Percentiles rank a stretch among this genome's conserved stretches.
Conservation (phyloP, 495 filamentous ascomycete species). For the Amorphotheca resinae region DNA sequence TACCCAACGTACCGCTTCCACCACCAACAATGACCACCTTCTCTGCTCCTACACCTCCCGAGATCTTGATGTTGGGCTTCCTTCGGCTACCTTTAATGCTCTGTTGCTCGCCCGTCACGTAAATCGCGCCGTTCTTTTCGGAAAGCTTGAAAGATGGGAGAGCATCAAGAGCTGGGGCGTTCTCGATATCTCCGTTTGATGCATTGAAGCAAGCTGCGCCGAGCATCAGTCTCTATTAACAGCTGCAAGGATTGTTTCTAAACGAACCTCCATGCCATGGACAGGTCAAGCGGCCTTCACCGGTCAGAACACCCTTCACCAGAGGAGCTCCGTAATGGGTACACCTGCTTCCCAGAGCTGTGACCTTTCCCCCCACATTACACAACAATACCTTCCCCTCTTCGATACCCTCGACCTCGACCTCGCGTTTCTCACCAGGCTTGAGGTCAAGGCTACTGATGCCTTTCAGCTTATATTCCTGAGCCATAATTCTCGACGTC, state of each 20-base stretch:
- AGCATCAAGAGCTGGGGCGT: slow-evolving; percentile 79
- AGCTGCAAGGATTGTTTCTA: neutral
- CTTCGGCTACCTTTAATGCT: slow-evolving; percentile 67
- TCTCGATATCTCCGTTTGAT: slow-evolving; percentile 82
- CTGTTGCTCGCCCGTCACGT: slow-evolving; percentile 67
- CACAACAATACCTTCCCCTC: slow-evolving; percentile 76
- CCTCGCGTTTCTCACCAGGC: slow-evolving; percentile 74
- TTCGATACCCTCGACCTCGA: slow-evolving; percentile 77
- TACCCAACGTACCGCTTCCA: slow-evolving; percentile 71
- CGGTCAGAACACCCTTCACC: slow-evolving; percentile 67
- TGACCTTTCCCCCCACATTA: slow-evolving; percentile 58
- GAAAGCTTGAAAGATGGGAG: slow-evolving; percentile 67
- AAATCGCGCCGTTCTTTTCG: slow-evolving; percentile 70
- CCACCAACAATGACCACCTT: slow-evolving; percentile 82
- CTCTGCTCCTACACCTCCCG: slow-evolving; percentile 35
- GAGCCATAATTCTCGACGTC: slow-evolving; percentile 30
- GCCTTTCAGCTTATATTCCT: slow-evolving; percentile 81
- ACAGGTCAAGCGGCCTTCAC: slow-evolving; percentile 75
- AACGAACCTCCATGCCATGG: slow-evolving; percentile 84
- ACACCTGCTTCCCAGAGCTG: slow-evolving; percentile 76
- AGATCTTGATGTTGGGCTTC: slow-evolving; percentile 60
- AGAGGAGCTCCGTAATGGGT: slow-evolving; percentile 92
- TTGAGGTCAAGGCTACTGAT: slow-evolving; percentile 58
- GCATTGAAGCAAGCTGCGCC: slow-evolving; percentile 76
- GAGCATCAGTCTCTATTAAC: neutral